These are phyloP conservation scores for Debaryomyces tyrocola DNA, from an alignment of 805 yeast genomes.

Conservation along the genomic window DNA sequence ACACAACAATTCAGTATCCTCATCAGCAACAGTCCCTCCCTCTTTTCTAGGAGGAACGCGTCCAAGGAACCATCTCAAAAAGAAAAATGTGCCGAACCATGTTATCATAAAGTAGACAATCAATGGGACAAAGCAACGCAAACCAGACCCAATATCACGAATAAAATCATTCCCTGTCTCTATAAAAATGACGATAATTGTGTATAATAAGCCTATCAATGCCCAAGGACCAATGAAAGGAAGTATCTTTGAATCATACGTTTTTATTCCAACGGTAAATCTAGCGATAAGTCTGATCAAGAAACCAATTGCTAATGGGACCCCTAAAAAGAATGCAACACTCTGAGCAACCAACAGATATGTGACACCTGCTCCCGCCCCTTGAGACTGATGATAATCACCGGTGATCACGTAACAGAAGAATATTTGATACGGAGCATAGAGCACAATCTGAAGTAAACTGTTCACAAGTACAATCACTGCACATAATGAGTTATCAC, in stretches of 20 bases:
- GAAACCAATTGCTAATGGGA: slow-evolving; percentile 50
- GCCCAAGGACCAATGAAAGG: slow-evolving; percentile 50
- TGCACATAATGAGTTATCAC: slow-evolving; percentile 52
- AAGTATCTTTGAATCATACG: slow-evolving; percentile 34
- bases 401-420: slow-evolving; percentile 45
- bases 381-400: slow-evolving; percentile 12
- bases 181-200: slow-evolving; percentile 52
- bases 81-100: slow-evolving; percentile 46
- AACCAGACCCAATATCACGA: slow-evolving; percentile 47
- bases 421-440: slow-evolving; percentile 52
- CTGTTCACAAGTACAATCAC: slow-evolving; percentile 52
- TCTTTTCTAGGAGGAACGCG: not conserved
- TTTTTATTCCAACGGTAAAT: slow-evolving; percentile 25
- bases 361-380: slow-evolving; percentile 14
- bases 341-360: slow-evolving; percentile 46
- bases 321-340: slow-evolving; percentile 54
- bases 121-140: slow-evolving; percentile 52
- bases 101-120: slow-evolving; percentile 45
- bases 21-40: slow-evolving; percentile 2
- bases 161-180: slow-evolving; percentile 49
- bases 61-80: slow-evolving; percentile 28
- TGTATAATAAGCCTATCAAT: slow-evolving; percentile 51
- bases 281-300: slow-evolving; percentile 34
- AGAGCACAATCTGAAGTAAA: slow-evolving; percentile 49
- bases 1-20: slow-evolving; percentile 24